Evolutionary conservation across 2,329 filamentous ascomycete genomes (phyloP).

Genomic region (Fulvia fulva): DNA sequence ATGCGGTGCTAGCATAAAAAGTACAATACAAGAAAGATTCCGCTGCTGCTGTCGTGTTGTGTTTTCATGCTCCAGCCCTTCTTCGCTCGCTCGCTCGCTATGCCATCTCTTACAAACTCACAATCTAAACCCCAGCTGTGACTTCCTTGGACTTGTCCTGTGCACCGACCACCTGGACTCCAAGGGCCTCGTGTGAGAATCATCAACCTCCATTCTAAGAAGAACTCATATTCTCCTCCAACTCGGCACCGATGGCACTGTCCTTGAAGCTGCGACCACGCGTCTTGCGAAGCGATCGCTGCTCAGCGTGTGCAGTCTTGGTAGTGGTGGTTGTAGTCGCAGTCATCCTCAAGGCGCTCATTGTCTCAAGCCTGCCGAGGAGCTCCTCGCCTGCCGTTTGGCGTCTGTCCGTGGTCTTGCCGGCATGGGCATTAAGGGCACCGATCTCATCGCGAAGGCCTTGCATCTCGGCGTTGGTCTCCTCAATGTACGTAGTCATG

Average conservation of each 20-base stretch:
- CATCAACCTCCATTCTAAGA: too few relatives aligned
- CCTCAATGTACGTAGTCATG: conserved; percentile 3
- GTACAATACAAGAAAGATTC: neutral
- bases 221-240: neutral
- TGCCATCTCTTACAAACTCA: too few relatives aligned
- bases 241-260: neutral
- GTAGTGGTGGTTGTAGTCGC: neutral
- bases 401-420: neutral
- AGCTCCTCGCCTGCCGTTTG: neutral
- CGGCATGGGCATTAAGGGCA: neutral
- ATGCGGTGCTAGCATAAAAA: neutral
- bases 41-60: neutral
- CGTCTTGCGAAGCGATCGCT: neutral
- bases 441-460: neutral
- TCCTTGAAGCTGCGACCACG: neutral
- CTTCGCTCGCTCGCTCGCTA: too few relatives aligned
- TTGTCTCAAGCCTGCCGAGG: neutral
- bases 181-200: too few relatives aligned
- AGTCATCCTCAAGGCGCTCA: neutral
- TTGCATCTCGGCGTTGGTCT: conserved; percentile 4
- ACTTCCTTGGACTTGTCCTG: neutral
- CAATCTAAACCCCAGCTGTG: neutral
- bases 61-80: too few relatives aligned
- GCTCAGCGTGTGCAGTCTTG: neutral
- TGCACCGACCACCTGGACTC: too few relatives aligned